phyloP scores from a whole-genome alignment of 2,329 filamentous ascomycete genomes.

The Penicillium aurantiogriseum region DNA sequence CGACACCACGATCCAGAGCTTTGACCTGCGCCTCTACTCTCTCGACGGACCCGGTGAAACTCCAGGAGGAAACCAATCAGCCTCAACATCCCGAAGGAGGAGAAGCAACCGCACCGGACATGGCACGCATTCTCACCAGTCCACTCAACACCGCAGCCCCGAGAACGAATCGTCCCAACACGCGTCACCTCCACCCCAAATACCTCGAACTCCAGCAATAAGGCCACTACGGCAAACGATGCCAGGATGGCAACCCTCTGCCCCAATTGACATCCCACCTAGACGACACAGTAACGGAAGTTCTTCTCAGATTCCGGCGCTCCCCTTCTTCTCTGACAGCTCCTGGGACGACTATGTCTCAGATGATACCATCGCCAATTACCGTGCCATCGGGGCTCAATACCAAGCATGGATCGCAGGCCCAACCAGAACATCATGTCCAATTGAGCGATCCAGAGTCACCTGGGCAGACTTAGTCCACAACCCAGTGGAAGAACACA shows the following conservation, averaged over 20 bases:
- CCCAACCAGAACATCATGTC: neutral
- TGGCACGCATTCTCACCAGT: neutral
- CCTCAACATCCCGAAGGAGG: neutral
- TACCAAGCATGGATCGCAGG: conserved; percentile 1
- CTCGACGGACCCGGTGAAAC: neutral
- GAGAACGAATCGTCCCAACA: neutral
- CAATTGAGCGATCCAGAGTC: neutral
- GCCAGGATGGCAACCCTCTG: neutral
- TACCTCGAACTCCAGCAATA: neutral
- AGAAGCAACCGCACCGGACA: neutral
- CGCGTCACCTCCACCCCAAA: neutral
- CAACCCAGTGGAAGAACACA: neutral
- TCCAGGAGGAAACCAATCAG: neutral
- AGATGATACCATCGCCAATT: neutral
- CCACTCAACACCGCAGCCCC: neutral
- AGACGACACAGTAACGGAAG: neutral
- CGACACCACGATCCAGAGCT: too few relatives aligned
- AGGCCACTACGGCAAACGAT: neutral
- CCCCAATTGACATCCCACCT: neutral
- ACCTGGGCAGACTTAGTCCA: neutral
- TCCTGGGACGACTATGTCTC: neutral
- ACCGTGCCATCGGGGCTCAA: neutral
- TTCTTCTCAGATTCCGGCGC: neutral
- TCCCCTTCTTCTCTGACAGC: neutral
- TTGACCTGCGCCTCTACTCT: neutral